Conservation (phyloP, 495 filamentous ascomycete species). For the Thozetella sp. region DNA sequence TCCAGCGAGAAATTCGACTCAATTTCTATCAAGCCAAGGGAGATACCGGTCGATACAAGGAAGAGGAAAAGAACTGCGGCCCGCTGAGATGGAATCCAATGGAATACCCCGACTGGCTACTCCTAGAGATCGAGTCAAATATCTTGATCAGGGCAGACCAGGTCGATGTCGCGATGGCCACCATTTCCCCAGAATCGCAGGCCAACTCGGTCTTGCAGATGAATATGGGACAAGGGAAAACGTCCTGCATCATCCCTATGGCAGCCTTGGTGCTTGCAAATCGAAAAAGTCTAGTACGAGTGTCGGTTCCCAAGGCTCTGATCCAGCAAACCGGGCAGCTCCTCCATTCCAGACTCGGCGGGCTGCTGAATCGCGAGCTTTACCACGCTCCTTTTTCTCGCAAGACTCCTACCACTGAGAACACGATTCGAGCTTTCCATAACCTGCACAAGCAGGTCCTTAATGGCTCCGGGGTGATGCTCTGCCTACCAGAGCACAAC, state of each 20-base stretch:
- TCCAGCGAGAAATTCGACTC: constrained; percentile 41
- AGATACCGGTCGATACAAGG: constrained; percentile 14
- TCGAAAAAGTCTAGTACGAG: constrained; percentile 35
- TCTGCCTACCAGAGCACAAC: constrained; percentile 52
- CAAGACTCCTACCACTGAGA: constrained; percentile 29
- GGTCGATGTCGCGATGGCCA: constrained; percentile 52
- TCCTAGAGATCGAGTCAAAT: constrained; percentile 60
- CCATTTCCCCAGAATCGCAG: constrained; percentile 42
- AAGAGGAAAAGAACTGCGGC: constrained; percentile 44
- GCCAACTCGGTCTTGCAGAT: constrained; percentile 59
- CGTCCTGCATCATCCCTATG: constrained; percentile 58
- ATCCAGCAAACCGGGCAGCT: constrained; percentile 52
- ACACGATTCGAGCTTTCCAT: constrained; percentile 30
- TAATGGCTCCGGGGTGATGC: constrained; percentile 35
- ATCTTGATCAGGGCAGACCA: constrained; percentile 53
- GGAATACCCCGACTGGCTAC: constrained; percentile 52
- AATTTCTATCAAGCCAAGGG: constrained; percentile 5
- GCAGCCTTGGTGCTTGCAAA: constrained; percentile 50
- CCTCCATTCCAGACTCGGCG: constrained; percentile 46
- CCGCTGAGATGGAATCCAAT: constrained; percentile 54
- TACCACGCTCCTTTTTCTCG: constrained; percentile 54
- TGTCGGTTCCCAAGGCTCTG: constrained; percentile 55
- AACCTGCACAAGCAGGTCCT: constrained; percentile 34
- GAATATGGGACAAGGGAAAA: constrained; percentile 55
- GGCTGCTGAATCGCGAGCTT: constrained; percentile 45